phyloP scores from a whole-genome alignment of 2,329 filamentous ascomycete species.

The Alternaria sp. region DNA sequence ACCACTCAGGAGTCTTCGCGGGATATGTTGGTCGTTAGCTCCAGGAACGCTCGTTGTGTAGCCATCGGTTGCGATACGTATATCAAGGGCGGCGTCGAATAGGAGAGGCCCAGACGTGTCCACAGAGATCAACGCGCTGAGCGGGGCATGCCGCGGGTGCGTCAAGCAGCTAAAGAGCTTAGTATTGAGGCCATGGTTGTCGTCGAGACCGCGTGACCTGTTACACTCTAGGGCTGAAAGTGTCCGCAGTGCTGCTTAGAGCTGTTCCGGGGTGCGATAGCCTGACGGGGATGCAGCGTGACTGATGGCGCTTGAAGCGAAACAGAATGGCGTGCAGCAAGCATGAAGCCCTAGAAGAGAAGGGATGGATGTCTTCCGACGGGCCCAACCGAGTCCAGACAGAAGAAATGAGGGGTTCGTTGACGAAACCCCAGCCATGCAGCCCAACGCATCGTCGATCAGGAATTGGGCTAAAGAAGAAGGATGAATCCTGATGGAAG shows the following conservation, averaged over 20 bases:
- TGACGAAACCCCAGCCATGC: conserved; percentile 23
- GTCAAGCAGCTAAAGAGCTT: conserved; percentile 27
- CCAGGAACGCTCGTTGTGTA: conserved; percentile 31
- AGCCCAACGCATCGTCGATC: conserved; percentile 24
- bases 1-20: conserved; percentile 14
- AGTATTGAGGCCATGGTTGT: conserved; percentile 30
- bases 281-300: conserved; percentile 27
- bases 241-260: conserved; percentile 22
- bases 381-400: conserved; percentile 38
- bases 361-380: conserved; percentile 22
- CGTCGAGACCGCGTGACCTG: conserved; percentile 40
- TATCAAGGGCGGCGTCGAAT: conserved; percentile 21
- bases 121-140: conserved; percentile 22
- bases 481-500: conserved; percentile 13
- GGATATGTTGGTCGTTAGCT: conserved; percentile 29
- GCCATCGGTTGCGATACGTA: conserved; percentile 14
- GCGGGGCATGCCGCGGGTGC: conserved; percentile 15
- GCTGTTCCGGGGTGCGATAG: conserved; percentile 26
- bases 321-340: conserved; percentile 47
- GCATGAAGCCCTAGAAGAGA: conserved; percentile 34
- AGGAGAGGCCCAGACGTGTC: conserved; percentile 25
- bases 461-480: conserved; percentile 24
- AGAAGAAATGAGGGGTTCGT: conserved; percentile 35
- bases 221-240: conserved; percentile 25
- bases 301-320: conserved; percentile 43